These are phyloP conservation scores for Boletales sp. DNA, from an alignment of 768 basidiomycete genomes.

Conservation along the genomic window DNA sequence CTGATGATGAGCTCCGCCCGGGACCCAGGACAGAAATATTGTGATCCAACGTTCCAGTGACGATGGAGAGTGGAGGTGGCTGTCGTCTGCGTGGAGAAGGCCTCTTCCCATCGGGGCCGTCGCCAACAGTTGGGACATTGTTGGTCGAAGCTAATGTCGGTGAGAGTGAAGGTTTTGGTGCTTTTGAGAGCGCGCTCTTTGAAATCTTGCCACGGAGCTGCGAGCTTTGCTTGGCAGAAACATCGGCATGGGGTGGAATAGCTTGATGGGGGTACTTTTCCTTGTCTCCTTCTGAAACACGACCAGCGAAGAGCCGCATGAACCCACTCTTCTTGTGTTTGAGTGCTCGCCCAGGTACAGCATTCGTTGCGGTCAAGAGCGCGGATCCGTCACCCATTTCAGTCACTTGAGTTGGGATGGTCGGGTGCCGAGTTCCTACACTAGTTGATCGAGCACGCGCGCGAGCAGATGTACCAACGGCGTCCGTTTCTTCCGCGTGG, in stretches of 20 bases:
- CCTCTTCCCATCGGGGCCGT: constrained; percentile 18
- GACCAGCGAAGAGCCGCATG: constrained; percentile 69
- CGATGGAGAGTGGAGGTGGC: constrained; percentile 29
- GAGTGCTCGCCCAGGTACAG: constrained; percentile 42
- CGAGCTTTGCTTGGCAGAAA: constrained; percentile 26
- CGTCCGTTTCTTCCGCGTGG: constrained; percentile 24
- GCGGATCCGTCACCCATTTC: constrained; percentile 43
- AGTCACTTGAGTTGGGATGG: constrained; percentile 33
- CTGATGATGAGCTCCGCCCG: constrained; percentile 10
- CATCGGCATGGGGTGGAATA: constrained; percentile 48
- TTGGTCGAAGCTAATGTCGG: constrained; percentile 24
- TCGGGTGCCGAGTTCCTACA: constrained; percentile 50
- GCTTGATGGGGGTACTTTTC: constrained; percentile 48
- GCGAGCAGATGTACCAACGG: constrained; percentile 20
- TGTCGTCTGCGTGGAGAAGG: constrained; percentile 25
- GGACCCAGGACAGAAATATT: constrained; percentile 8
- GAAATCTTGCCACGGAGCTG: constrained; percentile 29
- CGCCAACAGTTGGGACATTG: constrained; percentile 3
- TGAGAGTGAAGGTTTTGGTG: constrained; percentile 42
- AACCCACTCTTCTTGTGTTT: constrained; percentile 82
- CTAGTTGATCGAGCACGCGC: constrained; percentile 61
- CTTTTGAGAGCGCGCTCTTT: constrained; percentile 26
- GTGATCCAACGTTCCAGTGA: constrained; percentile 21
- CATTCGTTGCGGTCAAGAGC: constrained; percentile 8
- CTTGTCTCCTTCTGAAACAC: constrained; percentile 28